Evolutionary conservation across 352 stramenopile genomes (phyloP).

Genomic region (Globisporangium mamillatum): DNA sequence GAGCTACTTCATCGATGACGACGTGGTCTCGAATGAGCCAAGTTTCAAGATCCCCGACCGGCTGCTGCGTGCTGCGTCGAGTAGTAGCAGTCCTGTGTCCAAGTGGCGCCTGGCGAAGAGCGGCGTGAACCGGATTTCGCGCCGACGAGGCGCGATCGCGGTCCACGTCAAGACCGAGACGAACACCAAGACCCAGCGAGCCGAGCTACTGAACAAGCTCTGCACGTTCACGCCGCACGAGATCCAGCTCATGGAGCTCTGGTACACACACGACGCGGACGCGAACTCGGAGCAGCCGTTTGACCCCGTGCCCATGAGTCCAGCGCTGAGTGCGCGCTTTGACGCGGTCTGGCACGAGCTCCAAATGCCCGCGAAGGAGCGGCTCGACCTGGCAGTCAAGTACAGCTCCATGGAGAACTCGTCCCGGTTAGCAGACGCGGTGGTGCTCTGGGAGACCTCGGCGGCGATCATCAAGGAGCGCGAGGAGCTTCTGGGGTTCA

Average conservation of each 20-base stretch:
- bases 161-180: conserved; percentile 41
- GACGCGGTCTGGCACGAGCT: conserved; percentile 71
- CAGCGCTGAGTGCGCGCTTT: conserved; percentile 58
- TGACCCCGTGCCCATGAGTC: conserved; percentile 62
- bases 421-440: conserved; percentile 51
- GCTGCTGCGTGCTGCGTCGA: conserved; percentile 15
- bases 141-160: conserved; percentile 46
- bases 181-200: conserved; percentile 30
- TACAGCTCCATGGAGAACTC: conserved; percentile 62
- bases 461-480: conserved; percentile 50
- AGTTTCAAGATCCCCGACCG: conserved; percentile 42
- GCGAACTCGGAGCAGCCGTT: conserved; percentile 33
- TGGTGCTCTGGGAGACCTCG: conserved; percentile 59
- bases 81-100: conserved; percentile 18
- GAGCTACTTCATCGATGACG: conserved; percentile 52
- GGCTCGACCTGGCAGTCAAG: conserved; percentile 74
- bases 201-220: conserved; percentile 44
- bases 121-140: conserved; percentile 34
- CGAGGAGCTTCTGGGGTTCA: conserved; percentile 49
- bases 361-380: conserved; percentile 49
- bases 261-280: conserved; percentile 52
- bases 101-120: conserved; percentile 51
- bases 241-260: conserved; percentile 63
- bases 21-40: conserved; percentile 29
- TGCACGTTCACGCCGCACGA: conserved; percentile 48